A percentile compares a stretch with the other conserved stretches of the same genome.
phyloP scores from a whole-genome alignment of 2,329 filamentous ascomycete genomes.

The Rhynchosporium secalis region DNA sequence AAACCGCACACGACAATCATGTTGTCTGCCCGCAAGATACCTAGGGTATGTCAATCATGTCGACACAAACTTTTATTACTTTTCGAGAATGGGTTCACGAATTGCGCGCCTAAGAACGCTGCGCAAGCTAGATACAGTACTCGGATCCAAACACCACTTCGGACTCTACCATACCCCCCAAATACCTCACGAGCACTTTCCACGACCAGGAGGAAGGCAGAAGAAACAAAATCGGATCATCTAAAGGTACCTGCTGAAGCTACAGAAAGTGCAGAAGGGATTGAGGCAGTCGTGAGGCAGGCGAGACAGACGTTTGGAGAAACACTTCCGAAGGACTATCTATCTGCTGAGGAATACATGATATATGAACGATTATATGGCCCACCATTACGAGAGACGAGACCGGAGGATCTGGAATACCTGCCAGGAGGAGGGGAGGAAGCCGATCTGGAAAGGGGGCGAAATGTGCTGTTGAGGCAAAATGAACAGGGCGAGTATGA shows the following conservation, averaged over 20 bases:
- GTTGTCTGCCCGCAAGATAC: conserved; percentile 36
- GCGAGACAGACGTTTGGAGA: conserved; percentile 77
- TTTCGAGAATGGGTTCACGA: conserved; percentile 40
- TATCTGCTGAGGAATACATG: conserved; percentile 68
- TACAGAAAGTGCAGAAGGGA: conserved; percentile 38
- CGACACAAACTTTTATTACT: conserved; percentile 39
- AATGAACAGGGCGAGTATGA: conserved; percentile 59
- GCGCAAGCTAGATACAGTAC: conserved; percentile 24
- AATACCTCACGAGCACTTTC: conserved; percentile 26
- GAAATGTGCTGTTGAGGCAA: conserved; percentile 54
- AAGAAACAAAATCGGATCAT: conserved; percentile 13
- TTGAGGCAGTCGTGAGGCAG: conserved; percentile 66
- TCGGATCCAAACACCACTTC: conserved; percentile 19
- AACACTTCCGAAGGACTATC: conserved; percentile 68
- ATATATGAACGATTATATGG: conserved; percentile 84
- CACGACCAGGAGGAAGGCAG: conserved; percentile 22
- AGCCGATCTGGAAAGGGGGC: conserved; percentile 49
- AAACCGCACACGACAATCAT: conserved; percentile 23
- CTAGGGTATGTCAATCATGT: conserved; percentile 40
- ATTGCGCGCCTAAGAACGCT: conserved; percentile 17
- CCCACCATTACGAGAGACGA: conserved; percentile 63
- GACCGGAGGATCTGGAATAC: conserved; percentile 57
- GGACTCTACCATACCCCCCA: conserved; percentile 19
- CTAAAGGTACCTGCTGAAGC: not conserved
- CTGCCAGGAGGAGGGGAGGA: conserved; percentile 38